These are phyloP conservation scores for Radiomyces spectabilis DNA, from an alignment of 192 early-diverging fungal genomes.

Conservation along the genomic window DNA sequence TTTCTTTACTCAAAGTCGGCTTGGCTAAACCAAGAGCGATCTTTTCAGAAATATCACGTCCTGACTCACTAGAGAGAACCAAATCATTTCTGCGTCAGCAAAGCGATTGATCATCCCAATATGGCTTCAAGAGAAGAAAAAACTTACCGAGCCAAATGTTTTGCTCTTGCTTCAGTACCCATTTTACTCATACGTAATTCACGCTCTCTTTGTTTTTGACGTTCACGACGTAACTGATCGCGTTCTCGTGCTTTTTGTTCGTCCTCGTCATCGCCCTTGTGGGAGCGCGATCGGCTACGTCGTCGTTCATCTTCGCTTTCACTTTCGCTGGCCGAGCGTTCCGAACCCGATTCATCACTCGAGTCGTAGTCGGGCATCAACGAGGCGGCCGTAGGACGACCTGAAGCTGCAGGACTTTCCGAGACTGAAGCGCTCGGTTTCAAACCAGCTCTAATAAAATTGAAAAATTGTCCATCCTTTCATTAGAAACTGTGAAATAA, in stretches of 20 bases:
- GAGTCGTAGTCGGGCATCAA: conserved; percentile 30
- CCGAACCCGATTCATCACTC: conserved; percentile 17
- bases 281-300: not conserved
- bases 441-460: conserved; percentile 27
- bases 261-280: conserved; percentile 47
- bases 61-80: conserved; percentile 49
- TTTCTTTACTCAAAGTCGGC: conserved; percentile 81
- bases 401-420: conserved; percentile 1
- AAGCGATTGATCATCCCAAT: too few species aligned
- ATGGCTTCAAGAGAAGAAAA: conserved; percentile 8
- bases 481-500: conserved; percentile 1
- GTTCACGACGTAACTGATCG: conserved; percentile 80
- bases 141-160: conserved; percentile 55
- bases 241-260: conserved; percentile 63
- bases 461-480: not conserved
- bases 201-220: conserved; percentile 78
- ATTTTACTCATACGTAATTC: conserved; percentile 82
- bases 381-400: conserved; percentile 24
- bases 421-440: conserved; percentile 9
- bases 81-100: not conserved
- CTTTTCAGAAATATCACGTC: conserved; percentile 97
- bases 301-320: conserved; percentile 27
- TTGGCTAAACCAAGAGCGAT: conserved; percentile 95
- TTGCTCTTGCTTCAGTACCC: conserved; percentile 82
- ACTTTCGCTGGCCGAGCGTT: conserved; percentile 8